phyloP scores from a whole-genome alignment of 371 early-diverging fungal genomes.

The Haplosporangium sp. region DNA sequence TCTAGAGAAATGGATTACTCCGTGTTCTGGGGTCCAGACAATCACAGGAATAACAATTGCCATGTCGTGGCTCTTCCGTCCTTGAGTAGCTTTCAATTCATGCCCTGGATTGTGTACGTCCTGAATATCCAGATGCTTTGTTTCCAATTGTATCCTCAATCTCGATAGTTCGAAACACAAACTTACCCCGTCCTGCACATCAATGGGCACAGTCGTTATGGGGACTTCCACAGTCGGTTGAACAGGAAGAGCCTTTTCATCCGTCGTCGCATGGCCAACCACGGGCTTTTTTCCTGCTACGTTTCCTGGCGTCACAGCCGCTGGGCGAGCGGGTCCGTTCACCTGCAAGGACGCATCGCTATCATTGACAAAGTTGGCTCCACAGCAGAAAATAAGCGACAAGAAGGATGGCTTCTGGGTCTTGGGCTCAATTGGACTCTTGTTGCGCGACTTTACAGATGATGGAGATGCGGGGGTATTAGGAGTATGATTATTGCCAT shows the following conservation, averaged over 20 bases:
- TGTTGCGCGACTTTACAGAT: conserved; percentile 29
- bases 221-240: conserved; percentile 31
- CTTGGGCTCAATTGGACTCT: conserved; percentile 45
- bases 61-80: too few relatives aligned
- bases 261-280: conserved; percentile 14
- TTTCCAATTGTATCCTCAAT: too few relatives aligned
- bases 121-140: too few relatives aligned
- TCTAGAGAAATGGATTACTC: too few relatives aligned
- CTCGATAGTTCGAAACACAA: neutral
- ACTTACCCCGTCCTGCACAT: conserved; percentile 49
- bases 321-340: conserved; percentile 18
- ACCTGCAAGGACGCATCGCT: conserved; percentile 40
- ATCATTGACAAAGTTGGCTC: conserved; percentile 52
- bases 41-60: too few relatives aligned
- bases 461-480: conserved; percentile 25
- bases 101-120: too few relatives aligned
- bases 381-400: conserved; percentile 55
- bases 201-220: conserved; percentile 13
- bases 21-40: too few relatives aligned
- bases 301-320: conserved; percentile 35
- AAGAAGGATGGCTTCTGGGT: conserved; percentile 48
- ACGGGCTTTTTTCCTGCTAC: conserved; percentile 43
- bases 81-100: too few relatives aligned
- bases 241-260: conserved; percentile 36
- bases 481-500: conserved; percentile 12